These are phyloP conservation scores for Colletotrichum sp. DNA, from an alignment of 2,329 filamentous ascomycete species.

Conservation along the genomic window DNA sequence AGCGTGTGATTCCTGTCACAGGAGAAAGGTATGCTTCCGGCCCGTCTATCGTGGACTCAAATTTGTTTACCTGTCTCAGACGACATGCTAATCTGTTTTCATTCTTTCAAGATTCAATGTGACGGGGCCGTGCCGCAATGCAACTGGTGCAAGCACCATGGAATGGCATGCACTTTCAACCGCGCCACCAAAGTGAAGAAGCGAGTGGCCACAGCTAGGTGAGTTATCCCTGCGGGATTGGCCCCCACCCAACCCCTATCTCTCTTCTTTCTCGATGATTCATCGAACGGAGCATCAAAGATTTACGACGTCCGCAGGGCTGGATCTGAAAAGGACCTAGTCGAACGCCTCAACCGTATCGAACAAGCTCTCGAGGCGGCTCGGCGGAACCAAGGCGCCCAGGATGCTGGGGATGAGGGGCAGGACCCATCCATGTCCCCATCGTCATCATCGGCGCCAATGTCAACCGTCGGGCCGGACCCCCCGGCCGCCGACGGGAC, in stretches of 20 bases:
- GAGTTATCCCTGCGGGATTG: neutral
- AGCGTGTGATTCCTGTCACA: conserved; percentile 56
- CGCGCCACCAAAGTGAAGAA: conserved; percentile 17
- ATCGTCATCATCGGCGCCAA: conserved; percentile 1
- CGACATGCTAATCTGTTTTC: neutral
- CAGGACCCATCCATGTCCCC: neutral
- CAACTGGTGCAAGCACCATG: conserved; percentile 56
- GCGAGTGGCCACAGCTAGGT: conserved; percentile 7
- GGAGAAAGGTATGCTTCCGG: conserved; percentile 45
- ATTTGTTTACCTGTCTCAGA: neutral
- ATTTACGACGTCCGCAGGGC: conserved; percentile 10
- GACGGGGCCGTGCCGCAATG: conserved; percentile 47
- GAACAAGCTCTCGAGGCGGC: conserved; percentile 38
- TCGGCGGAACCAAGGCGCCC: conserved; percentile 6
- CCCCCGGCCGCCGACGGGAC: conserved; percentile 1
- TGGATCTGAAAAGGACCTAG: conserved; percentile 32
- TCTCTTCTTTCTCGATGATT: neutral
- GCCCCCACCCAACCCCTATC: neutral
- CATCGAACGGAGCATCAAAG: neutral
- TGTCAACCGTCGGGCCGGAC: neutral
- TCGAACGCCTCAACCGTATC: conserved; percentile 43
- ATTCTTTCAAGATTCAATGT: conserved; percentile 50
- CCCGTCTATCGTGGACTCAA: neutral
- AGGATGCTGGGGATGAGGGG: neutral
- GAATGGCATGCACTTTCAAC: conserved; percentile 50